phyloP scores from a whole-genome alignment of 2,329 filamentous ascomycete genomes.

The Aspergillus cejpii region DNA sequence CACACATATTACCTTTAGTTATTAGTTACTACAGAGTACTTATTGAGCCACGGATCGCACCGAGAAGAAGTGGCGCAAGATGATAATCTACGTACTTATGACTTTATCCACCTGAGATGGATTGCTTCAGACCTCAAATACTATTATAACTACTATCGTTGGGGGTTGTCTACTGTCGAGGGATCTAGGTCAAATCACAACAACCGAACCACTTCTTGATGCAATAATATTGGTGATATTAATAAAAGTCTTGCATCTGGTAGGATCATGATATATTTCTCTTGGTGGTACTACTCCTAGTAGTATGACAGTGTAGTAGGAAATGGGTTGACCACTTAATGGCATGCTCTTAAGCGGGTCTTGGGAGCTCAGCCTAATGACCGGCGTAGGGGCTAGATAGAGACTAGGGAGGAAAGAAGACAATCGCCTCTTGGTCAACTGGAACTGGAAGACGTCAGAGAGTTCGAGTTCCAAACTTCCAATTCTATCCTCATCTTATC shows the following conservation, averaged over 20 bases:
- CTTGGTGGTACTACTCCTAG: not conserved
- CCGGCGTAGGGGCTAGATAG: conserved; percentile 8
- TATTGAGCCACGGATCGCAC: conserved; percentile 24
- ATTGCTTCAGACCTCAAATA: too few relatives aligned
- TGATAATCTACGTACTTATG: not conserved
- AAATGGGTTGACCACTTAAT: not conserved
- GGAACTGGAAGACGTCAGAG: too few relatives aligned
- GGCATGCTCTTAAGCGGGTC: conserved; percentile 2
- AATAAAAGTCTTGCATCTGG: not conserved
- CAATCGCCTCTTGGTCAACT: not conserved
- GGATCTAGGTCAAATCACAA: not conserved
- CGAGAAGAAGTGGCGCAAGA: conserved; percentile 22
- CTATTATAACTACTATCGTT: not conserved
- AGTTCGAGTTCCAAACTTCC: too few relatives aligned
- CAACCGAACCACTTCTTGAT: not conserved
- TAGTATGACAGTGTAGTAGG: not conserved
- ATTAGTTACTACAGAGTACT: too few relatives aligned
- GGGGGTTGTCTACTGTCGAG: too few relatives aligned
- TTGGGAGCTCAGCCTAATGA: conserved; percentile 10
- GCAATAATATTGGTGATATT: not conserved
- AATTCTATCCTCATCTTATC: too few relatives aligned
- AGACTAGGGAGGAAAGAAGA: not conserved
- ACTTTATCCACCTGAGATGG: too few relatives aligned
- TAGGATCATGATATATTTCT: not conserved
- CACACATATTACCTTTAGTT: too few relatives aligned